A percentile compares a stretch with the other conserved stretches of the same genome.
phyloP scores from a whole-genome alignment of 345 rosid genomes.

The Eucalyptus coolabah region DNA sequence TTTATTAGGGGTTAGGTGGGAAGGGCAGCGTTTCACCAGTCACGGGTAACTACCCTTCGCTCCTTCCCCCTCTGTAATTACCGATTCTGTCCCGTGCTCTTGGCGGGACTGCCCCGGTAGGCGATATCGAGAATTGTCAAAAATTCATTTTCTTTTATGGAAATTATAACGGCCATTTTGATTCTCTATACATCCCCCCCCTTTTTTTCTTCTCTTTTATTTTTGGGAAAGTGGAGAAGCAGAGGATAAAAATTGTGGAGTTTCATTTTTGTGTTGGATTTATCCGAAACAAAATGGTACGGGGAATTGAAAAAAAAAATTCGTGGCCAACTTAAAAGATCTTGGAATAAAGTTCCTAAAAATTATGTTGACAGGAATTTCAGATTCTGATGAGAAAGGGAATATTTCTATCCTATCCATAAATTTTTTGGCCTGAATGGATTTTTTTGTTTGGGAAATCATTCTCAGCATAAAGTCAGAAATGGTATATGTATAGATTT shows the following conservation, averaged over 20 bases:
- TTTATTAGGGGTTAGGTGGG: background rate
- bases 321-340: background rate
- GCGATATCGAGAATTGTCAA: background rate
- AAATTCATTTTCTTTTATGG: background rate
- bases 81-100: background rate
- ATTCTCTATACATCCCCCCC: background rate
- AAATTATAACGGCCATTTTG: background rate
- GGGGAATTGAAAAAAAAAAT: background rate
- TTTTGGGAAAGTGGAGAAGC: background rate
- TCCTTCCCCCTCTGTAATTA: background rate
- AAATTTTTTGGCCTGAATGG: background rate
- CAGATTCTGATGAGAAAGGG: background rate
- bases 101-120: background rate
- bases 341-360: background rate
- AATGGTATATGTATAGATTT: background rate
- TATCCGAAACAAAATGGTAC: background rate
- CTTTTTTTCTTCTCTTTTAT: background rate
- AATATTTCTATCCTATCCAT: background rate
- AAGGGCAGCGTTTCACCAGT: background rate
- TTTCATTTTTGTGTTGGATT: background rate
- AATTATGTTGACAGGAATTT: background rate
- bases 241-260: background rate
- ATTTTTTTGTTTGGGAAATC: background rate
- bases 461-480: accelerated
- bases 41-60: background rate